These are phyloP conservation scores for Plasmodium berghei DNA, from an alignment of 169 alveolate species.

Conservation along the genomic window DNA sequence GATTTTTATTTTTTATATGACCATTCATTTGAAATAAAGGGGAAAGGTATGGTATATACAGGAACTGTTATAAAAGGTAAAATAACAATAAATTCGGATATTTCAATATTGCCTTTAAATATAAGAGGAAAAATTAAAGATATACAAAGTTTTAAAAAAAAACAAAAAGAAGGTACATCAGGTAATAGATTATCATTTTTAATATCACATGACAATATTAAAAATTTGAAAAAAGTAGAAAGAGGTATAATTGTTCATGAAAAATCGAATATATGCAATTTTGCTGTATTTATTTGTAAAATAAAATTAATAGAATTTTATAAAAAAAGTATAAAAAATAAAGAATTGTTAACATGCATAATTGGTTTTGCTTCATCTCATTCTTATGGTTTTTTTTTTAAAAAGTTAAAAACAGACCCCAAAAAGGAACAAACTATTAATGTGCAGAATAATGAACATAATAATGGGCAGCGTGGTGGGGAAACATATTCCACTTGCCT, in stretches of 20 bases:
- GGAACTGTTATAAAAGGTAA: conserved; percentile 90
- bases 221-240: conserved; percentile 33
- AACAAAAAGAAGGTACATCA: conserved; percentile 16
- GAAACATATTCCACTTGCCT: background rate
- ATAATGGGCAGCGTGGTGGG: background rate
- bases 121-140: conserved; percentile 50
- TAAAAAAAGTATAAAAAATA: conserved; percentile 22
- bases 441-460: background rate
- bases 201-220: conserved; percentile 14
- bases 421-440: background rate
- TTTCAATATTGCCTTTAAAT: conserved; percentile 23
- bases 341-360: conserved; percentile 44
- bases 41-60: conserved; percentile 92
- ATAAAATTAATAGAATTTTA: conserved; percentile 40
- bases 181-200: conserved; percentile 63
- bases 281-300: conserved; percentile 42
- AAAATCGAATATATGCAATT: conserved; percentile 11
- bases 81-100: conserved; percentile 18
- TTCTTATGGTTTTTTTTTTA: conserved; percentile 59
- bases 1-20: conserved; percentile 88
- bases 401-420: background rate
- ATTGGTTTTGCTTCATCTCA: conserved; percentile 66
- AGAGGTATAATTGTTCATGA: conserved; percentile 58
- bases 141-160: conserved; percentile 70
- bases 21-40: conserved; percentile 92